phyloP scores from a whole-genome alignment of 2,329 filamentous ascomycete species.

The Elsinoe arachidis region DNA sequence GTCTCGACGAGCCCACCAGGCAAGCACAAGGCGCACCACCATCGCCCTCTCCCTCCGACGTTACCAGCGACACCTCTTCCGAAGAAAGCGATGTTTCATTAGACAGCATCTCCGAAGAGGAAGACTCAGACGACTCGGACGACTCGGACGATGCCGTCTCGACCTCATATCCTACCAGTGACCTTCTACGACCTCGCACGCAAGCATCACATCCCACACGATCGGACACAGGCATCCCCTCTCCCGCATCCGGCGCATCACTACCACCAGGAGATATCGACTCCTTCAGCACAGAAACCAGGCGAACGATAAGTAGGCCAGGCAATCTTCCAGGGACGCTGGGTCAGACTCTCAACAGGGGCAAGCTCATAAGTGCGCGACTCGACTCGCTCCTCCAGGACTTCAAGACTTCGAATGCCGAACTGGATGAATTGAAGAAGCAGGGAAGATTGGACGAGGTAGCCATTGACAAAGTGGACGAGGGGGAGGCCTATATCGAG shows the following conservation, averaged over 20 bases:
- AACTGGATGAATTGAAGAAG: conserved; percentile 18
- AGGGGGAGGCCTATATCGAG: conserved; percentile 28
- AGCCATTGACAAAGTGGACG: conserved; percentile 27
- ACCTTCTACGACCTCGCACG: neutral
- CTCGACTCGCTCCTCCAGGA: conserved; percentile 26
- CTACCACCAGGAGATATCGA: too few species aligned
- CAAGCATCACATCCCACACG: neutral
- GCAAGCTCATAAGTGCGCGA: conserved; percentile 7
- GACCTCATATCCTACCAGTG: too few species aligned
- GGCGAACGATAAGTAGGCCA: too few species aligned
- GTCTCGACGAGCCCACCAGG: neutral
- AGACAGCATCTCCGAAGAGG: neutral
- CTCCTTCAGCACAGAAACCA: too few species aligned
- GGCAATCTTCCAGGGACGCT: too few species aligned
- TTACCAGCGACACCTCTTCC: neutral
- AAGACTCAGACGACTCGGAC: neutral
- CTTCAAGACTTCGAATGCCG: conserved; percentile 25
- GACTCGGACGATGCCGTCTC: neutral
- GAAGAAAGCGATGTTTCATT: neutral
- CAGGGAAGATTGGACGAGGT: conserved; percentile 18
- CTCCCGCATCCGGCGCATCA: neutral
- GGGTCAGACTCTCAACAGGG: too few species aligned
- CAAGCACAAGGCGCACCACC: neutral
- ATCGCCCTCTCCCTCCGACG: neutral
- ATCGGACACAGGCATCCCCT: neutral